These are phyloP conservation scores for Circinella minor DNA, from an alignment of 371 early-diverging fungal species.

Conservation along the genomic window DNA sequence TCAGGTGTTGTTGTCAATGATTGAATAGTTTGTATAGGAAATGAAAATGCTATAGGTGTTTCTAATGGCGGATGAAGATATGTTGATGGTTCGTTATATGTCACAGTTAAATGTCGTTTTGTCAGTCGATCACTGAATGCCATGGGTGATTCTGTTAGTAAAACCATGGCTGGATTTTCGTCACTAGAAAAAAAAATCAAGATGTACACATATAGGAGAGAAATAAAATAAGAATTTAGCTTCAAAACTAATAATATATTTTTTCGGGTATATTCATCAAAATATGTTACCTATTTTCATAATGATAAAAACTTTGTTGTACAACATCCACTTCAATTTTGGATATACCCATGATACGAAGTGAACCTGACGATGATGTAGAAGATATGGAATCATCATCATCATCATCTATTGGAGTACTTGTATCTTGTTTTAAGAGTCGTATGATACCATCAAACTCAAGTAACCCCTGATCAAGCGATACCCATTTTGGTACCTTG, in stretches of 20 bases:
- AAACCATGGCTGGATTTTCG: not conserved
- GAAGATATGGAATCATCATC: not conserved
- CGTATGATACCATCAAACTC: slow-evolving; percentile 34
- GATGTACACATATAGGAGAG: not conserved
- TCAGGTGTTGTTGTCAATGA: not conserved
- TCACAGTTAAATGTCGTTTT: slow-evolving; percentile 28
- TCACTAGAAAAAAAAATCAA: not conserved
- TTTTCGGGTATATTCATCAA: too few species aligned
- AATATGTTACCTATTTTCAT: slow-evolving; percentile 18
- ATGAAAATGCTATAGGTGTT: slow-evolving; percentile 35
- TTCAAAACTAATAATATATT: too few species aligned
- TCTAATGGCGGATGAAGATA: slow-evolving; percentile 39
- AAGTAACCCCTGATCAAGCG: slow-evolving; percentile 24
- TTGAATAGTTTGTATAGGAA: slow-evolving; percentile 20
- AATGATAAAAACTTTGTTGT: slow-evolving; percentile 39
- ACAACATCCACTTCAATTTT: slow-evolving; percentile 35
- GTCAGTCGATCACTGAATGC: slow-evolving; percentile 10
- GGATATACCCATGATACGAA: slow-evolving; percentile 13
- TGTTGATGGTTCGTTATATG: slow-evolving; percentile 25
- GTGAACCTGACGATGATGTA: not conserved
- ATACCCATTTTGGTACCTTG: slow-evolving; percentile 36
- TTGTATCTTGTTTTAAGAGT: not conserved
- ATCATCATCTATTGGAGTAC: not conserved
- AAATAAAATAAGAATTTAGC: too few species aligned
- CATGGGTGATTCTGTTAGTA: slow-evolving; percentile 2